Base-by-base conservation (phyloP, 306 rosid genomes). In the Crataegus laevigata region DNA sequence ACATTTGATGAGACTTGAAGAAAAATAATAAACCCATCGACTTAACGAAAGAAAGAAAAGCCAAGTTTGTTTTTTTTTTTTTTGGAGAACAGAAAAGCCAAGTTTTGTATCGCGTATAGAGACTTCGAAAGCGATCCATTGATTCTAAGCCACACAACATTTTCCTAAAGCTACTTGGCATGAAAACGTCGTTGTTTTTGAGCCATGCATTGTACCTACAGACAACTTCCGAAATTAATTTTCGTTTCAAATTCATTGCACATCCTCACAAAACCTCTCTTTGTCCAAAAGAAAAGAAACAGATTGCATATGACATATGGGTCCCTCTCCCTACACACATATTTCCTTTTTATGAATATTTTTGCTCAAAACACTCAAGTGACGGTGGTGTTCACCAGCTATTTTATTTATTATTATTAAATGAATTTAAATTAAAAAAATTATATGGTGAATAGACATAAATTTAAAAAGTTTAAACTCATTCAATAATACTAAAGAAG, bases 211-310 rank as follows among this genome's bases (percentile, higher is more conserved):
- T 73, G 82, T 82, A 54, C 86, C 86, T 59, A 73, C 80, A 29
- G 43, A 28, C 25, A 24, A 47, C 17, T 47, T 47, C 8, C 38
- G 6, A 14, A 26, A 50, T 25, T 18, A 51, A 51, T 55, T 71
- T 17, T 57, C 34, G 28, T 30, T 66, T 68, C 85, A 87, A 82
- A 85, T 87, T 75, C 91, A 83, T 79, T 88, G 94, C 78, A 85
- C 83, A 75, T 74, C 40, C 14, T 32, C 43, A 2, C 11, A 34
- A 34, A 34, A 8, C 22, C 12, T 8, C 22, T 57, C 25, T 8
- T 38, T 66, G 86, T 68, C 81, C 30, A 72, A 59, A 74, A 51
- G 36, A 79, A 71, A 66, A 68, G 79, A 76, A 83, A 81, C 81
- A 61, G 8, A 3, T 6, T 1, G 25, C 6, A 34, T 34, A 21